Evolutionary conservation across 306 rosid species (phyloP).

Genomic region (Pterocarpus santalinus): DNA sequence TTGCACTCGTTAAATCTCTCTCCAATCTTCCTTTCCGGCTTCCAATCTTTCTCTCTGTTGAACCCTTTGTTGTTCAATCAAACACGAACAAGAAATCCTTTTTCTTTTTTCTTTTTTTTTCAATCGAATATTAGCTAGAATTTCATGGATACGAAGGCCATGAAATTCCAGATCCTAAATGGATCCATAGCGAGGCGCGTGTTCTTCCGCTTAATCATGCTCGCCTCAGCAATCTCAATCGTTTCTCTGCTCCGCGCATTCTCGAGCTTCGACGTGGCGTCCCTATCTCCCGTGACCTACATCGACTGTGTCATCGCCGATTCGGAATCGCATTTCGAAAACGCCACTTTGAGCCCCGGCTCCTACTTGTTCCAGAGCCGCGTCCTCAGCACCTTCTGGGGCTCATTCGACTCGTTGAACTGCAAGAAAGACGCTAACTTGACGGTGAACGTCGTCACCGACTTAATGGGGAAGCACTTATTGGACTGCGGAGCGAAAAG

Average conservation of each 20-base stretch:
- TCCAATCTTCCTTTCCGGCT: constrained; percentile 40
- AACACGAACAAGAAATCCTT: not conserved
- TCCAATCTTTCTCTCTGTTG: constrained; percentile 25
- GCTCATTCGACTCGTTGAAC: constrained; percentile 21
- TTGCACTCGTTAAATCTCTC: constrained; percentile 76
- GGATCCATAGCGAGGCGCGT: constrained; percentile 70
- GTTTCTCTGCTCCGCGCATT: constrained; percentile 61
- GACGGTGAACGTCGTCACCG: constrained; percentile 69
- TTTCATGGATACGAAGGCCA: constrained; percentile 61
- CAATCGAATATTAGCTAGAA: not conserved
- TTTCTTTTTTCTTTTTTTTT: too few species aligned
- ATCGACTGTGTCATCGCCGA: constrained; percentile 54
- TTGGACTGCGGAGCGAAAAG: constrained; percentile 62
- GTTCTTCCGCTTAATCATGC: constrained; percentile 61
- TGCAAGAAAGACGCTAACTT: constrained; percentile 63
- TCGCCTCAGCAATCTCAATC: constrained; percentile 67
- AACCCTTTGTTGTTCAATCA: not conserved
- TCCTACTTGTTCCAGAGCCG: constrained; percentile 59
- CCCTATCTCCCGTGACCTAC: constrained; percentile 51
- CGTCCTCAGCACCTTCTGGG: constrained; percentile 63
- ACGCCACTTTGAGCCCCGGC: constrained; percentile 42
- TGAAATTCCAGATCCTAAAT: constrained; percentile 60
- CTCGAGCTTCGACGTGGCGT: constrained; percentile 50
- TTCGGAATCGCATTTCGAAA: constrained; percentile 4
- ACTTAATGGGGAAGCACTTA: constrained; percentile 59